Evolutionary conservation across 2,329 filamentous ascomycete genomes (phyloP), one percentile per base, ranked within the genome.

Genomic region (Botryotinia calthae): DNA sequence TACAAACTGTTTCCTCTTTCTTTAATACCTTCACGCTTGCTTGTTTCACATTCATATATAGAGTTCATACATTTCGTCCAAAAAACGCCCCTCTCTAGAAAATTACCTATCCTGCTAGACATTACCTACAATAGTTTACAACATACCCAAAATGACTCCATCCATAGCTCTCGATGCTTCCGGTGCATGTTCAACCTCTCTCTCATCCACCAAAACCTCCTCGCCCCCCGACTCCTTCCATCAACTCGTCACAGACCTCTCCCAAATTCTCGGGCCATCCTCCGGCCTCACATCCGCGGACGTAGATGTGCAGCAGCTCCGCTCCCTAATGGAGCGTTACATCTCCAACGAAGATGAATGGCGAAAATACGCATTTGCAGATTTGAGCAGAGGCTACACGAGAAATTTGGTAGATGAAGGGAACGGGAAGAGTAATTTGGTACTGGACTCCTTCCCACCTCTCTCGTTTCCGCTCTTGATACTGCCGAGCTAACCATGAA

Each of bases 331-430:
- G 93, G 83, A 88, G 73, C 83, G 87, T 42, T 97, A 98, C 82
- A 81, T 86, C 68, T 93, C 92, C 64, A 84, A 88, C 56, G 85
- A 90, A 72, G 82, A 84, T 40, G 90, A 95, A 72, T 98, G 95
- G 95, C 80, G 84, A 70, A 86, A 85, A 75, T 97, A 93, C 82
- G 93, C 92, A 42, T 87, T 95, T 77, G 87, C 87, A n/a, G 91
- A 97, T 79, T 77, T 83, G 28, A 89, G 86, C 75, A 86, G 90
- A 78, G 87, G 88, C 1, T 98, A 97, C 82, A 97, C 95, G 20
- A 85, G 95, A 72, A 97, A 97, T 80, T 87, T 97, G 6, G 94
- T 98, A 62, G 93, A 97, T 79, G 91, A 94, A 80, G 93, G 94
- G 4, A 97, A 97, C 78, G 94, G 90, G 20, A 86, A 87, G 76